Evolutionary conservation across 495 filamentous ascomycete species (phyloP), one percentile per base, ranked within the genome.

Genomic region (Penicillium fimorum): DNA sequence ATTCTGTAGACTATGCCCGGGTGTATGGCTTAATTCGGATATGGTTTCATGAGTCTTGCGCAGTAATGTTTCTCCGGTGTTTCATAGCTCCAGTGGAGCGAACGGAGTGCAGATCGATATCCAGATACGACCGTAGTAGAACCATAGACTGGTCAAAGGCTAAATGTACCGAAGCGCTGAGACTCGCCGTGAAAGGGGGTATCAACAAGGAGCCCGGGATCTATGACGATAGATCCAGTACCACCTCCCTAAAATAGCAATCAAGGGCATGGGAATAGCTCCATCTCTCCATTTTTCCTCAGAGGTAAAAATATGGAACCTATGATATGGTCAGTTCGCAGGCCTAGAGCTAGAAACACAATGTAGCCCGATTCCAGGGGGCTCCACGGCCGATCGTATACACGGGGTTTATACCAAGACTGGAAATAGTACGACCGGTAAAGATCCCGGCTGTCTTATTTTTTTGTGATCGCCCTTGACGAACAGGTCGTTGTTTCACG

Each of bases 401-500:
- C 58, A 54, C 62, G 62, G 62, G 59, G 55, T 50, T 64, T 62
- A 62, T 64, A 64, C 62, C 53, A 8, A 27, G 18, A 18, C 12
- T 11, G n/a, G 44, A 46, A 47, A 37, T 50, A 24, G 52, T 17
- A 43, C 30, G 2, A 38, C 58, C 59, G 49, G 59, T 64, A 59
- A 49, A 49, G 59, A 65, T 62, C 56, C 53, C 44, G 42, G 54
- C 33, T 24, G 32, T 38, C 50, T 40, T 7, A 52, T 53, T 41
- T 17, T 49, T 37, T 30, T 24, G 48, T 24, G 47, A 44, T 51
- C 44, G 60, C 49, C 37, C 42, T 58, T 56, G 60, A 68, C 65
- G 63, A 68, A 67, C 65, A 56, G 64, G 53, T 61, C 56, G 60
- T 47, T 65, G 64, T 67, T 65, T 65, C 65, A 53, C 56, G 59